Base-by-base conservation (phyloP, 805 yeast species). In the Candida adriatica region DNA sequence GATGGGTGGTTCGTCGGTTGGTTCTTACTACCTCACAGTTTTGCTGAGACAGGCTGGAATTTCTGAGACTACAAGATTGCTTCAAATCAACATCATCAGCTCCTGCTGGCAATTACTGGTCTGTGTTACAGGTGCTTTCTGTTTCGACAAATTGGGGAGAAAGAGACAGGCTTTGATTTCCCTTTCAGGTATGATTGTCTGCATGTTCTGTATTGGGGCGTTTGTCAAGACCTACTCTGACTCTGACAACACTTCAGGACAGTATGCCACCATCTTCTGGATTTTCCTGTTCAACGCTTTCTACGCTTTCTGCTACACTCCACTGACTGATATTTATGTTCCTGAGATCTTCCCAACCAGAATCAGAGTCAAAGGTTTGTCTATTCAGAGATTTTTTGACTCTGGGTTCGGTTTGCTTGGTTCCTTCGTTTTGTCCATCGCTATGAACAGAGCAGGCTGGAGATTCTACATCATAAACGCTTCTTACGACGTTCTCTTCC, bases 1-100 rank as follows among this genome's bases (percentile, higher is more conserved):
- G 21, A 35, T 38, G 42, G 42, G 42, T 27, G 42, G 42, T 4
- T 34, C 42, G 5, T 24, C 34, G 15, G 42, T 35, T 14, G 42
- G 42, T 5, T 38, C 42, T 2, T 34, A 32, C 22, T 35, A 38
- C 18, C 23, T 38, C 15, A 38, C 39, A 3, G 23, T 38, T 5
- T 10, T 38, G 15, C 27, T 38, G 6, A 16, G 26, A 25, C 39
- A 38, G 18, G 42, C 39, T 42, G 74, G 75, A 33, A 68, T 70
- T 37, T 64, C 66, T 31, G 56, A 47, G 19, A 46, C 55, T 11
- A 53, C 49, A 29, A 48, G 48, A 26, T 63, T 66, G 45, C 58
- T 68, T 28, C 46, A 62, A 31, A 60, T 68, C 38, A 69, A 69
- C 44, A 27, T 38, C 24, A 38, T 38, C 27, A 26, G 33, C 18